phyloP scores from a whole-genome alignment of 2,329 filamentous ascomycete genomes.

The Plenodomus tracheiphilus region DNA sequence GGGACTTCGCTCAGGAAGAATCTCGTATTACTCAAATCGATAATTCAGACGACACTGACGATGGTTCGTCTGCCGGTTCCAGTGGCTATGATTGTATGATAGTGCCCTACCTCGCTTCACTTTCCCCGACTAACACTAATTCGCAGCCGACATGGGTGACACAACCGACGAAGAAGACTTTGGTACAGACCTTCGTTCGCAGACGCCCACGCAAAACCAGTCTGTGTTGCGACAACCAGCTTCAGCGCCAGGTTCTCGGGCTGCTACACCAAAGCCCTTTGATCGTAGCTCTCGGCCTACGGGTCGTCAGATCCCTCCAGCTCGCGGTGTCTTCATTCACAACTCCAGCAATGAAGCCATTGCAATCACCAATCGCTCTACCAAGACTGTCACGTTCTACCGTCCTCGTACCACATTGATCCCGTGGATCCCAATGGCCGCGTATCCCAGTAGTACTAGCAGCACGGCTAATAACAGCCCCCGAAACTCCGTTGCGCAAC shows the following conservation, averaged over 20 bases:
- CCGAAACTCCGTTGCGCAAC: conserved; percentile 37
- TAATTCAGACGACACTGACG: conserved; percentile 33
- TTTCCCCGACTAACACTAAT: conserved; percentile 49
- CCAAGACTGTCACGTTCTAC: conserved; percentile 49
- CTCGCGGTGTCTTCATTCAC: conserved; percentile 43
- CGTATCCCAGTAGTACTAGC: conserved; percentile 43
- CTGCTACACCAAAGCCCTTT: conserved; percentile 45
- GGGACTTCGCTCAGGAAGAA: conserved; percentile 62
- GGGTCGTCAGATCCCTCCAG: conserved; percentile 34
- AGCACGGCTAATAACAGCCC: conserved; percentile 48
- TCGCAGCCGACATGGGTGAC: conserved; percentile 61
- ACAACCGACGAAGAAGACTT: conserved; percentile 57
- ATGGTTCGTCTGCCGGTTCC: conserved; percentile 52
- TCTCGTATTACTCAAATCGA: conserved; percentile 42
- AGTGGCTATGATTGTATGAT: conserved; percentile 64
- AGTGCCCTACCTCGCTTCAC: conserved; percentile 22
- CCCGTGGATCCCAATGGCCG: conserved; percentile 33
- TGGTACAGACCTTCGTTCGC: conserved; percentile 53
- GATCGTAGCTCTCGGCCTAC: conserved; percentile 32
- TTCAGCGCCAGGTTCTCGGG: conserved; percentile 47
- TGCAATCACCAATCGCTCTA: conserved; percentile 46
- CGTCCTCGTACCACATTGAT: conserved; percentile 37
- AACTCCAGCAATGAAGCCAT: conserved; percentile 44
- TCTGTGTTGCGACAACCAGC: conserved; percentile 56
- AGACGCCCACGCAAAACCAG: conserved; percentile 46